A percentile compares a stretch with the other conserved stretches of the same genome.
These are phyloP conservation scores for Parastagonospora avenae DNA, from an alignment of 2,329 filamentous ascomycete species.

Conservation along the genomic window DNA sequence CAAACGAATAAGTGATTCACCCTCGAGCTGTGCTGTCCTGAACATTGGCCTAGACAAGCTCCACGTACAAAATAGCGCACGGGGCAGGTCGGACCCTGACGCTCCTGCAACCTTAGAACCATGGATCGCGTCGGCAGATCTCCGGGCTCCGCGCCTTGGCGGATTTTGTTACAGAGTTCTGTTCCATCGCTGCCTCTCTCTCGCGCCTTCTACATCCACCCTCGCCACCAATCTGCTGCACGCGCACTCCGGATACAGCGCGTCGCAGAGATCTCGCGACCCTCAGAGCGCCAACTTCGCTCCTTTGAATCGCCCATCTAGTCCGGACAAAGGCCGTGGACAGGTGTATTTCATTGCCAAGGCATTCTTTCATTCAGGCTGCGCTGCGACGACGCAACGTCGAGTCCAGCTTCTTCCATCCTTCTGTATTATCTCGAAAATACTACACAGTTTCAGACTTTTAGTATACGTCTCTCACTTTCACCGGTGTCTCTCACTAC, in stretches of 20 bases:
- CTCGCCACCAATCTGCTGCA: conserved; percentile 2
- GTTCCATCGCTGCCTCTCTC: conserved; percentile 3
- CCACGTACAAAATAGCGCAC: conserved; percentile 31
- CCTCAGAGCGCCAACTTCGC: not conserved
- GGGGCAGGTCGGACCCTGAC: conserved; percentile 7
- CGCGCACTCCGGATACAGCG: not conserved
- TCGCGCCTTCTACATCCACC: conserved; percentile 10
- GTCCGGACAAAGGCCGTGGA: conserved; percentile 5
- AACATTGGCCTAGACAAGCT: conserved; percentile 4
- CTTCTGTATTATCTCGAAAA: conserved; percentile 22
- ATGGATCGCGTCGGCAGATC: conserved; percentile 19
- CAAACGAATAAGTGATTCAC: not conserved
- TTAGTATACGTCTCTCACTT: conserved; percentile 22
- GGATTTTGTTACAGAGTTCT: conserved; percentile 9
- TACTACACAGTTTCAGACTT: conserved; percentile 22
- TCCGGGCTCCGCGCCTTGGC: conserved; percentile 25
- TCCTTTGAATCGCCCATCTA: conserved; percentile 5
- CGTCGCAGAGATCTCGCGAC: not conserved
- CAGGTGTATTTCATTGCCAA: conserved; percentile 2
- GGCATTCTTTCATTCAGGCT: conserved; percentile 15
- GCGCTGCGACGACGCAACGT: conserved; percentile 18
- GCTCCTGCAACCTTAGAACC: not conserved
- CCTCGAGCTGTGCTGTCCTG: not conserved
- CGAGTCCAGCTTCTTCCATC: conserved; percentile 10
- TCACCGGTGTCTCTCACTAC: conserved; percentile 15